Evolutionary conservation across 2,329 filamentous ascomycete species (phyloP).

Genomic region (Hypoxylon sp.): DNA sequence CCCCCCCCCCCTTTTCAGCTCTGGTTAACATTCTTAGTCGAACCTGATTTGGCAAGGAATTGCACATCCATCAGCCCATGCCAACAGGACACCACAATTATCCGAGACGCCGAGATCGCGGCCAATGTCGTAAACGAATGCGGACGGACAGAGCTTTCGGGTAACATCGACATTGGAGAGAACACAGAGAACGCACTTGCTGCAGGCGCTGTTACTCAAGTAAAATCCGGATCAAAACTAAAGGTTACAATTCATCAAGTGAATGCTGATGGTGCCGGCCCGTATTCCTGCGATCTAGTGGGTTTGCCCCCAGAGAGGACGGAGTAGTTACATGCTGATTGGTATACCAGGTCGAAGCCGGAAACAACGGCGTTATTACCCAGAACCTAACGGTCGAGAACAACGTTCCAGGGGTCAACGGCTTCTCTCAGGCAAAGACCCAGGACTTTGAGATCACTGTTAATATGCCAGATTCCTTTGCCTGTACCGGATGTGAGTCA

Average conservation of each 20-base stretch:
- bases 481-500: conserved; percentile 66
- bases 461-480: conserved; percentile 64
- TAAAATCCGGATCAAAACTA: conserved; percentile 62
- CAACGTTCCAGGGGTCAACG: conserved; percentile 72
- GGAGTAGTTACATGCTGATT: background rate
- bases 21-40: conserved; percentile 58
- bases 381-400: conserved; percentile 68
- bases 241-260: conserved; percentile 68
- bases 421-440: conserved; percentile 69
- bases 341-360: conserved; percentile 42
- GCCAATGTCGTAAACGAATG: conserved; percentile 71
- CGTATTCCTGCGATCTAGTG: conserved; percentile 70
- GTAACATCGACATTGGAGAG: conserved; percentile 74
- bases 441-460: conserved; percentile 71
- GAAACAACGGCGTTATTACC: conserved; percentile 60
- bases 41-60: conserved; percentile 70
- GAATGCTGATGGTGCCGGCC: conserved; percentile 69
- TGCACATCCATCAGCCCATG: conserved; percentile 76
- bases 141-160: conserved; percentile 72
- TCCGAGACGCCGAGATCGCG: conserved; percentile 69
- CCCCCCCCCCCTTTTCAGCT: background rate
- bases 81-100: conserved; percentile 76
- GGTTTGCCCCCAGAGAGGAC: conserved; percentile 44
- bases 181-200: conserved; percentile 68
- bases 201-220: conserved; percentile 64